A percentile compares a stretch with the other conserved stretches of the same genome.
Conservation (phyloP, 352 stramenopile genomes). For the Elongisporangium anandrum region DNA sequence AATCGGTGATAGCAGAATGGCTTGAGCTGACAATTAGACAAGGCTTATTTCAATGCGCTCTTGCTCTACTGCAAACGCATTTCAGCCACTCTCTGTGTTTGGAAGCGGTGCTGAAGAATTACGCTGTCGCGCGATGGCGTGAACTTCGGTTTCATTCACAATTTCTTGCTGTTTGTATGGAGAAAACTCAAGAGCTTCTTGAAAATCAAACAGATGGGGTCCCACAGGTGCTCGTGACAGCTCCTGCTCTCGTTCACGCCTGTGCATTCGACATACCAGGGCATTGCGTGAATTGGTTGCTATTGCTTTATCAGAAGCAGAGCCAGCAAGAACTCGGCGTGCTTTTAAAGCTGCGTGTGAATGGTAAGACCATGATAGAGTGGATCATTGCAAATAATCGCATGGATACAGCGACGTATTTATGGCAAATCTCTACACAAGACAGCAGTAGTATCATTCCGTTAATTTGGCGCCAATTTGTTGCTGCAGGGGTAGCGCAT, state of each 20-base stretch:
- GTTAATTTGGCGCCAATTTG: slow-evolving; percentile 1
- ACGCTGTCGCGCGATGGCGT: slow-evolving; percentile 2
- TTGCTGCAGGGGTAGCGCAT: background rate
- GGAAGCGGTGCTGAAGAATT: slow-evolving; percentile 17
- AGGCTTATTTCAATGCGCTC: slow-evolving; percentile 20
- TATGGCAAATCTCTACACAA: background rate
- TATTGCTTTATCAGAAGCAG: background rate
- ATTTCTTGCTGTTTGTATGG: slow-evolving; percentile 15
- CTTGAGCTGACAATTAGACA: slow-evolving; percentile 10
- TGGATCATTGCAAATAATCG: slow-evolving; percentile 23
- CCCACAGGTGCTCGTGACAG: background rate
- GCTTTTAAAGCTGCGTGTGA: slow-evolving; percentile 7
- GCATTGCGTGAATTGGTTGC: background rate
- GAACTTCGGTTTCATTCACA: slow-evolving; percentile 6
- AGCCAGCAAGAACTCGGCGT: background rate
- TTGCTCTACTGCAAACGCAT: slow-evolving; percentile 16
- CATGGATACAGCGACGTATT: slow-evolving; percentile 14
- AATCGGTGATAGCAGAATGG: slow-evolving; percentile 7
- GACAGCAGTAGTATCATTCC: background rate
- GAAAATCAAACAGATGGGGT: background rate
- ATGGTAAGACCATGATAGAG: slow-evolving; percentile 17
- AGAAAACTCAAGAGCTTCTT: slow-evolving; percentile 6
- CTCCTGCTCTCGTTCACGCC: slow-evolving; percentile 13
- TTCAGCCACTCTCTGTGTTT: slow-evolving; percentile 7
- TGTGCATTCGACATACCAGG: slow-evolving; percentile 10